A percentile compares a stretch with the other conserved stretches of the same genome.
Conservation (phyloP, 768 basidiomycete species). For the Russula emetica region DNA sequence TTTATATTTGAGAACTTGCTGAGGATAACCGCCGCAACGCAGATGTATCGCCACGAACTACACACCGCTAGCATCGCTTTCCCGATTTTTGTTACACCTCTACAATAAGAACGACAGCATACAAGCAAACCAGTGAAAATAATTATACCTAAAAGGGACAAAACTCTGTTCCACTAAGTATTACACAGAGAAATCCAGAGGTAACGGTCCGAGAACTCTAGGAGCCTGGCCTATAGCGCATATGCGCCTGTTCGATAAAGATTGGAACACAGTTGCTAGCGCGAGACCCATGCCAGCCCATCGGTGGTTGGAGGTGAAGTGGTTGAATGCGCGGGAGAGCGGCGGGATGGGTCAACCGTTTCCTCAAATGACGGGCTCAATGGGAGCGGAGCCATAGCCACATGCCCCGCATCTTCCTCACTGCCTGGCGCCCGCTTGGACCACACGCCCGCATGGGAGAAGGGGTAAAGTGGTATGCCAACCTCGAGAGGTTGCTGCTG, state of each 20-base stretch:
- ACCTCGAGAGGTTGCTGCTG: constrained; percentile 78
- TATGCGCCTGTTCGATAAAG: no score
- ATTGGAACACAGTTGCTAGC: neutral
- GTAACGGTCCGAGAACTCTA: neutral
- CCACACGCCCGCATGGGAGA: constrained; percentile 66
- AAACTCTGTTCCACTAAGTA: neutral
- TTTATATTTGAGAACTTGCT: neutral
- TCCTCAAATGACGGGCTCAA: constrained; percentile 38
- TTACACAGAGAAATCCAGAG: neutral
- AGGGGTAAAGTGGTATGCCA: constrained; percentile 75
- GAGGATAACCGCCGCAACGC: neutral
- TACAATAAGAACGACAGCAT: neutral
- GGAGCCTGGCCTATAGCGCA: no score
- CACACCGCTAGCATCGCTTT: neutral
- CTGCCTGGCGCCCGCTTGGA: constrained; percentile 42
- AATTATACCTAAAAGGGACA: constrained; percentile 1
- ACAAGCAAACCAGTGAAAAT: neutral
- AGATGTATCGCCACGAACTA: neutral
- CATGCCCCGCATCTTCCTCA: constrained; percentile 32
- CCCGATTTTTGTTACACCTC: neutral
- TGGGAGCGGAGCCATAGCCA: constrained; percentile 38
- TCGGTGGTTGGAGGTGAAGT: constrained; percentile 28
- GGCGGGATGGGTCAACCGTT: constrained; percentile 27
- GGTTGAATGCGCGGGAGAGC: constrained; percentile 13
- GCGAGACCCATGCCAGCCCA: constrained; percentile 15